Conservation (phyloP, 495 filamentous ascomycete species). For the Polyplosphaeria fusca region DNA sequence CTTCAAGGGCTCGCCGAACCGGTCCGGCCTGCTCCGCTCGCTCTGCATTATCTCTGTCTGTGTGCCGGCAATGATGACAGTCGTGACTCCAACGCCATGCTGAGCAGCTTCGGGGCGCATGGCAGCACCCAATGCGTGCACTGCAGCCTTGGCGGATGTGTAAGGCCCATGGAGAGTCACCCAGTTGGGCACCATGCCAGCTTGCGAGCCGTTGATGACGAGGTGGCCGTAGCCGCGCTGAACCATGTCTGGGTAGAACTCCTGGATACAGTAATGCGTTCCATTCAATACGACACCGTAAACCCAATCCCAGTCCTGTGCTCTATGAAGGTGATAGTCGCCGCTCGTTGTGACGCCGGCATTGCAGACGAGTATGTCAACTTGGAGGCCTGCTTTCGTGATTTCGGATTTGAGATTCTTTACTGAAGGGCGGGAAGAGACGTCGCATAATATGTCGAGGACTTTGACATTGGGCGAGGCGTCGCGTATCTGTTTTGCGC, state of each 20-base stretch:
- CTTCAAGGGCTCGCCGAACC: conserved; percentile 11
- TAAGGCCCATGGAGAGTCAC: conserved; percentile 22
- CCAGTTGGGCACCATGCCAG: conserved; percentile 26
- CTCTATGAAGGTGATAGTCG: conserved; percentile 11
- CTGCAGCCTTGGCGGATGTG: conserved; percentile 22
- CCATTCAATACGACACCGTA: conserved; percentile 20
- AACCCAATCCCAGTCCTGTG: conserved; percentile 27
- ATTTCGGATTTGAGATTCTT: conserved; percentile 15
- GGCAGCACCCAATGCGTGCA: conserved; percentile 17
- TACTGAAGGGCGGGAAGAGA: conserved; percentile 13
- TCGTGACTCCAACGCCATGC: conserved; percentile 20
- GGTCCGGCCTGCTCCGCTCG: conserved; percentile 21
- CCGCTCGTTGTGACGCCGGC: conserved; percentile 21
- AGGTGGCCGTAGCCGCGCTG: conserved; percentile 14
- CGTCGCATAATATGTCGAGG: conserved; percentile 21
- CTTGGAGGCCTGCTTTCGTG: conserved; percentile 11
- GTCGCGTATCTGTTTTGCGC: conserved; percentile 11
- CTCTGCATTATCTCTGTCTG: conserved; percentile 29
- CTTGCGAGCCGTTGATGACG: conserved; percentile 23
- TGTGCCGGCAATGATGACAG: conserved; percentile 20
- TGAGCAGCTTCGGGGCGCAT: conserved; percentile 15
- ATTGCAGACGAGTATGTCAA: conserved; percentile 23
- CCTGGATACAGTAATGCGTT: conserved; percentile 17
- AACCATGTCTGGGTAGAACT: conserved; percentile 26
- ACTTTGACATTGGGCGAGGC: conserved; percentile 16